Conservation (phyloP, 805 yeast genomes). For the Isabelozyma gotoi region DNA sequence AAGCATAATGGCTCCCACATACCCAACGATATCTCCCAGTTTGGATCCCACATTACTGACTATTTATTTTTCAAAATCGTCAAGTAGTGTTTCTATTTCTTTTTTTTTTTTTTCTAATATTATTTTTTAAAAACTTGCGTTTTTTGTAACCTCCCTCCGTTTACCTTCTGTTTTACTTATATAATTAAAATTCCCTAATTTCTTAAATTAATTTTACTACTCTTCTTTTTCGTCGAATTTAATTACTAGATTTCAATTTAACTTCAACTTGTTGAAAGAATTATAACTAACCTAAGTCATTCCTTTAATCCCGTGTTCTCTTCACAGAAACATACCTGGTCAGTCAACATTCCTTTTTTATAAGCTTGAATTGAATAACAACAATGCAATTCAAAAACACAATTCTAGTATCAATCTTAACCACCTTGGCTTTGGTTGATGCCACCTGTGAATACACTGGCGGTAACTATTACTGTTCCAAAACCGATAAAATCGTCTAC, state of each 20-base stretch:
- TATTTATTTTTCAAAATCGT: background rate
- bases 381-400: slow-evolving; percentile 23
- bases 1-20: no score
- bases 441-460: slow-evolving; percentile 46
- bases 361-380: background rate
- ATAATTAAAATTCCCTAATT: background rate
- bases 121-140: background rate
- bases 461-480: slow-evolving; percentile 85
- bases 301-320: background rate
- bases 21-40: background rate
- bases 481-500: slow-evolving; percentile 67
- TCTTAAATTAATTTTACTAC: background rate
- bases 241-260: background rate
- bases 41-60: background rate
- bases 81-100: background rate
- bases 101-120: background rate
- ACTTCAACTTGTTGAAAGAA: background rate
- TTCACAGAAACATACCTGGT: background rate
- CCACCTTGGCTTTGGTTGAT: slow-evolving; percentile 17
- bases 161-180: background rate
- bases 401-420: slow-evolving; percentile 20
- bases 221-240: background rate
- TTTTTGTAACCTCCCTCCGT: background rate
- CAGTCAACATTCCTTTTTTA: background rate
- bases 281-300: slow-evolving; percentile 3